These are phyloP conservation scores for Wallacemonas sp. DNA, from an alignment of 208 protist species.

Conservation along the genomic window DNA sequence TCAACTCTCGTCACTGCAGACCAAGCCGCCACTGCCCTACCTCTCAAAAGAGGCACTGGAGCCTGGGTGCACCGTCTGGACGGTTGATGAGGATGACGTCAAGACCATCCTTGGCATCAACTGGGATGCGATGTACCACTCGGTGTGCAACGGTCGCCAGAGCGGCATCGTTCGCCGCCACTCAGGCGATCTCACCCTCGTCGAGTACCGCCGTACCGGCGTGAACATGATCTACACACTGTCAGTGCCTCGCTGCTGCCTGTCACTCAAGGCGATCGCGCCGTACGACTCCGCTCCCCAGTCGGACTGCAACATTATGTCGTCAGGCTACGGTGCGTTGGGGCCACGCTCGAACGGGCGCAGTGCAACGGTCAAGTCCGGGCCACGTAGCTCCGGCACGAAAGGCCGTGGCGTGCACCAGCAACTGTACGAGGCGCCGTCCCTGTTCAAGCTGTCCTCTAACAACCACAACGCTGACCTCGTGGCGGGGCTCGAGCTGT, in stretches of 20 bases:
- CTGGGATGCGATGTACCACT: constrained; percentile 56
- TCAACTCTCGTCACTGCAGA: constrained; percentile 27
- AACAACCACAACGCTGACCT: constrained; percentile 1
- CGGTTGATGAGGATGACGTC: constrained; percentile 84
- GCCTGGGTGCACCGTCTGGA: constrained; percentile 61
- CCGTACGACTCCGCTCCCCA: constrained; percentile 44
- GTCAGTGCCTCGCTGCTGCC: constrained; percentile 59
- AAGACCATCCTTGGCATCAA: constrained; percentile 55
- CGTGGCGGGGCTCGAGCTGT: background rate
- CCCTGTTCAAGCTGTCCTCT: background rate
- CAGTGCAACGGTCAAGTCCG: background rate
- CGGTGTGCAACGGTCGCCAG: constrained; percentile 75
- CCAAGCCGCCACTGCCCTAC: constrained; percentile 54
- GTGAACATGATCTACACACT: constrained; percentile 45
- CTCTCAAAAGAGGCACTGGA: constrained; percentile 38
- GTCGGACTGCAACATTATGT: constrained; percentile 25
- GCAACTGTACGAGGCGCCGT: background rate
- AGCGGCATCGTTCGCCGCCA: constrained; percentile 61
- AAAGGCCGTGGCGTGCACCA: background rate
- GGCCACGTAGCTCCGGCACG: background rate
- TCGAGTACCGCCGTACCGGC: constrained; percentile 40
- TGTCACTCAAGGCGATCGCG: constrained; percentile 59
- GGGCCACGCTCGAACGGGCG: constrained; percentile 30
- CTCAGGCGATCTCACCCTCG: constrained; percentile 59
- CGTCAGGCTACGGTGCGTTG: constrained; percentile 50